Evolutionary conservation across 1,139 yeast species (phyloP).

Genomic region (Spathaspora sp.): DNA sequence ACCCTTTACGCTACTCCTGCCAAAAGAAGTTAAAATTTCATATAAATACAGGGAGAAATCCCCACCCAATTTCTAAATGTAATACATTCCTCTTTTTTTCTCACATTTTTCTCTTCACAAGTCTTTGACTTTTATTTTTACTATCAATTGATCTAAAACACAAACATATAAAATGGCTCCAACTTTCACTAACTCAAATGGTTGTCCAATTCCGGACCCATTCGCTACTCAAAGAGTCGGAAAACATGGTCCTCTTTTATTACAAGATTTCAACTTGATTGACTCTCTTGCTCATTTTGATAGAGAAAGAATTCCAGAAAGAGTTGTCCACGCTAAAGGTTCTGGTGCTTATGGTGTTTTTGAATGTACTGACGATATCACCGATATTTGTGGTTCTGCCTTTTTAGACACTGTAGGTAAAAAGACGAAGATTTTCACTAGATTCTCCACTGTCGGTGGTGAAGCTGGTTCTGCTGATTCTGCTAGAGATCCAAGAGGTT

Average conservation of each 20-base stretch:
- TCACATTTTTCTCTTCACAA: background rate
- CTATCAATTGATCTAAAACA: background rate
- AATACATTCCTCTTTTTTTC: background rate
- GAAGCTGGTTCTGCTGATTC: constrained; percentile 83
- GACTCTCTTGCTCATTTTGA: constrained; percentile 82
- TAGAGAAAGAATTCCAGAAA: constrained; percentile 85
- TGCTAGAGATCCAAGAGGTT: constrained; percentile 90
- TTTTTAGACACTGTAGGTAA: constrained; percentile 74
- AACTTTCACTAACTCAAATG: constrained; percentile 67
- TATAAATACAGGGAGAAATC: background rate
- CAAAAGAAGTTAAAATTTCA: background rate
- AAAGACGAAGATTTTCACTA: constrained; percentile 69
- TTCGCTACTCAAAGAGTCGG: constrained; percentile 77
- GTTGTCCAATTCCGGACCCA: constrained; percentile 63
- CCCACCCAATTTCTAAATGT: background rate
- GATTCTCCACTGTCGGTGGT: constrained; percentile 91
- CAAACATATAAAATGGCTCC: constrained; percentile 29
- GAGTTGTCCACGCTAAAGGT: constrained; percentile 90
- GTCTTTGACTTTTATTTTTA: background rate
- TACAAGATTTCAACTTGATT: constrained; percentile 77
- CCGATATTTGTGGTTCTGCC: constrained; percentile 69
- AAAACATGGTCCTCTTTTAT: constrained; percentile 69
- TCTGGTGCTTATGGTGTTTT: constrained; percentile 83
- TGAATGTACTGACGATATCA: constrained; percentile 79
- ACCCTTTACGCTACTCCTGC: background rate